Evolutionary conservation across 192 early-diverging fungal genomes (phyloP), one percentile per base, ranked within the genome.

Genomic region (Coemansia sp.): DNA sequence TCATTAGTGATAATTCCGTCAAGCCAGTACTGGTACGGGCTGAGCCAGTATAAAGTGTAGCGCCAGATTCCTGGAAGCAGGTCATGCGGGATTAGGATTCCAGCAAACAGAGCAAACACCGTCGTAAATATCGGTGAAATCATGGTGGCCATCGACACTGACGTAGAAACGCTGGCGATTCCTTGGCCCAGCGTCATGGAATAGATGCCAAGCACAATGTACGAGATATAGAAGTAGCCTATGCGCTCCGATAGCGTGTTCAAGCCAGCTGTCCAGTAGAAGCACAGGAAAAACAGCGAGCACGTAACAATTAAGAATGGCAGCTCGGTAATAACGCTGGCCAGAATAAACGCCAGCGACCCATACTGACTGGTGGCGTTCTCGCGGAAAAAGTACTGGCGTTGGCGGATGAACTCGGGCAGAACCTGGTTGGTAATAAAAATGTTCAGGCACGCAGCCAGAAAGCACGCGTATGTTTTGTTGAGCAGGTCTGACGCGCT

Each of bases 241-340:
- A 80, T 57, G 43, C 80, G 74, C 21, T 80, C 79, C 46, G 71
- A 42, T 20, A 55, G 48, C 17, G 59, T 51, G 41, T 80, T 71
- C 48, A 86, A 64, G 5, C 83, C 82, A 16, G 76, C 82, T 41
- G 76, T 80, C 83, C 83, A 86, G 71, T 87, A 88, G 60, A 81
- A 81, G 45, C 57, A 48, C 17, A 75, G 60, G 39, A 85, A 74
- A 66, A 82, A 85, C 49, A 86, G 20, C 11, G 79, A 67, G 43
- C 80, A 70, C 11, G 72, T 49, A 38, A 84, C 32, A 37, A 88
- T 64, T 21, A 80, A 56, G 58, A 83, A 88, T 32, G 86, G 86
- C 53, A 84, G 66, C 66, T 88, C 83, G 16, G 80, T 76, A 1
- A 84, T 9, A 30, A 86, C 65, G 51, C 81, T 84, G 41, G 81